Evolutionary conservation across 164 flowering plant species (phyloP), one percentile per base, ranked within the genome.

Genomic region (Sedum album): DNA sequence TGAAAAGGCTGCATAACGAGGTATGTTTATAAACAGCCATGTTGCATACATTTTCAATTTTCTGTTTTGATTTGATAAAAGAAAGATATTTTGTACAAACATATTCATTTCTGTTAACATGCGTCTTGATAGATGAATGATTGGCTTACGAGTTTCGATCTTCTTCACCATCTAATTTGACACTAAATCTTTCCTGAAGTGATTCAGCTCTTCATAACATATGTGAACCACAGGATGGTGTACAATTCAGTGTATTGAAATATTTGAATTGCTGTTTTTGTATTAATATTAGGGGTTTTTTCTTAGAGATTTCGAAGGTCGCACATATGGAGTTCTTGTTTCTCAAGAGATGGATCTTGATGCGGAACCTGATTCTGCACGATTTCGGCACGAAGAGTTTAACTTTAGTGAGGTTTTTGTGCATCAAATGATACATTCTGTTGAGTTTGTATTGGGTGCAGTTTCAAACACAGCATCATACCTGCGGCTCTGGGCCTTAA

Each of bases 401-500:
- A 82, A 92, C 76, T 90, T 92, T 68, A 87, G 90, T 75, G 98
- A 92, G 78, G 85, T 90, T 28, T 88, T 92, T 78, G 96, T 92
- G 67, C 98, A 92, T 72, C 98, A 92, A 78, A 83, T 92, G 96
- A 92, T 92, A 75, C 98, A 92, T 76, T 84, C 96, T 25, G 90
- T 92, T 68, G 98, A 92, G 73, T 92, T 92, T 74, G 86, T 92
- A 64, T 78, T 92, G 11, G 98, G 98, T 69, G 86, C 98, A 60
- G 98, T 92, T 74, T 92, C 98, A 69, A 92, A 92, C 73, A 92
- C 98, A 38, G 98, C 98, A 73, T 92, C 98, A 15, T 92, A 92
- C 77, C 96, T 92, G 74, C 91, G 98, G 61, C 88, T 92, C 7
- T 92, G 98, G 98, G 98, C 98, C 65, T 78, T 92, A 67, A 92